A percentile compares a stretch with the other conserved stretches of the same genome.
Conservation (phyloP, 371 early-diverging fungal genomes). For the Parasitella parasitica region DNA sequence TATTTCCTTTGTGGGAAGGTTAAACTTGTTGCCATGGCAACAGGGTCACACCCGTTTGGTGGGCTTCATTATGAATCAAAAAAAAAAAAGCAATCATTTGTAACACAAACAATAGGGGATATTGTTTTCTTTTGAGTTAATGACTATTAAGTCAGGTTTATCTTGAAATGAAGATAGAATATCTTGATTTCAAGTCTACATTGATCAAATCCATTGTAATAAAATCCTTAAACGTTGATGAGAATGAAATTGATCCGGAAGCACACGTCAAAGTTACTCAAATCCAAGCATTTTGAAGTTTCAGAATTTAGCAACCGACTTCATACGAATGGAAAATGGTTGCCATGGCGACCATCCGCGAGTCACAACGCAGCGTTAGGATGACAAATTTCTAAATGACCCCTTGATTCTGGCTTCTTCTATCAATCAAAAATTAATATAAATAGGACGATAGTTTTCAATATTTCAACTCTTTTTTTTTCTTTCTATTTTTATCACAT, state of each 20-base stretch:
- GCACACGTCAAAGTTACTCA: conserved; percentile 1
- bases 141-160: neutral
- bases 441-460: neutral
- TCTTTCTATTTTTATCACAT: neutral
- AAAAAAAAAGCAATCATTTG: neutral
- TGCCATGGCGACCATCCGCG: conserved; percentile 11
- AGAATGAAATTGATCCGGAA: neutral
- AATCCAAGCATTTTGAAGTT: neutral
- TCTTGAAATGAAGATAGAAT: neutral
- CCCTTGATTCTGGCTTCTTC: neutral
- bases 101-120: neutral
- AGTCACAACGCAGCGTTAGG: neutral
- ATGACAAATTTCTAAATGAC: neutral
- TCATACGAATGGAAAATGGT: neutral
- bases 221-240: neutral
- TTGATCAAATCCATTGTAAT: neutral
- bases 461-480: neutral
- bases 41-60: neutral
- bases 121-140: no score
- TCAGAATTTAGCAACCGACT: neutral
- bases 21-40: neutral
- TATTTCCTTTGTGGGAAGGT: no score
- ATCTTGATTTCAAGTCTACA: no score
- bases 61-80: neutral
- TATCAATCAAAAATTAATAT: neutral